Evolutionary conservation across 2,329 filamentous ascomycete species (phyloP), one percentile per base, ranked within the genome.

Genomic region (Fusarium abutilonis): DNA sequence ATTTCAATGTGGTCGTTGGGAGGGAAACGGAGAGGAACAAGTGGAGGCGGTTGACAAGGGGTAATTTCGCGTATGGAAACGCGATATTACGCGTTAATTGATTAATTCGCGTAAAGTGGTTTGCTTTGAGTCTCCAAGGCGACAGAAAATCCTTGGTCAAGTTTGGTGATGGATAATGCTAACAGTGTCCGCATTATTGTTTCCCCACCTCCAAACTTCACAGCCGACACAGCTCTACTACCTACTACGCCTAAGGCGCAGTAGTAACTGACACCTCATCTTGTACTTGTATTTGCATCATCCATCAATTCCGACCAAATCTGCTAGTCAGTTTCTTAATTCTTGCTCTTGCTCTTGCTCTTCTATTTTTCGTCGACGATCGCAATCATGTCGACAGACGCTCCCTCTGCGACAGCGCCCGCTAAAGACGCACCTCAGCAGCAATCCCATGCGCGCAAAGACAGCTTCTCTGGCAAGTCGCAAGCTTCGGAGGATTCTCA

Each of bases 401-500:
- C 78, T 43, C 66, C 67, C 45, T 64, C 76, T 17, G 67, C 65
- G 48, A 63, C 70, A 38, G 64, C 65, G 28, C 67, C 59, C 23
- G 47, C 63, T 11, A 63, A 55, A 28, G 64, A 68, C 29, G 64
- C 56, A n/a, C 52, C 64, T 45, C 72, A 63, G 17, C 67, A 68
- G 39, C 40, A 52, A 48, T 59, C 57, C 29, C 39, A 66, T 14
- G 59, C 77, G 29, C 84, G 85, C 64, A 84, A 79, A 64, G 80
- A 83, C 58, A 88, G 86, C 77, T 82, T 86, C 67, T 88, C 86
- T 32, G 82, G 84, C 60, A 77, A 79, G 29, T 85, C 86, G 49
- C 75, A 76, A 46, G 75, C 72, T n/a, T 87, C 85, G 0, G 81
- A 87, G 43, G 79, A 83, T 51, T 92, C 89, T 1, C 89, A 92